Evolutionary conservation across 306 rosid genomes (phyloP), one percentile per base, ranked within the genome.

Genomic region (Ormosia emarginata): DNA sequence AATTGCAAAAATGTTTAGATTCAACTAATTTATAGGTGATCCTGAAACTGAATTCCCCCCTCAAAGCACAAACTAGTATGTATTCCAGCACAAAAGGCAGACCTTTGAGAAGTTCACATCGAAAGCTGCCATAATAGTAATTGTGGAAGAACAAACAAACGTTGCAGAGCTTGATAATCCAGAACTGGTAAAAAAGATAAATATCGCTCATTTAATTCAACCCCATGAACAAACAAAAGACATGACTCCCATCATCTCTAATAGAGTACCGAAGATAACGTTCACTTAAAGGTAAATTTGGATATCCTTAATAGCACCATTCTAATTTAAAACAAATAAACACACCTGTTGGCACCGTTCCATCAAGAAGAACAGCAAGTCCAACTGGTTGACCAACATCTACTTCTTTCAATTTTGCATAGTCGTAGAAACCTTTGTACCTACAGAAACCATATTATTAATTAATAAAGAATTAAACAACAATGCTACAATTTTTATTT

Each of bases 131-230:
- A 95, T 93, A 69, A 95, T 90, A 39, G 97, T 97, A 87, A 95
- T 95, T 15, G 97, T 93, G 70, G 99, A 85, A 74, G 99, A 90
- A 83, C 99, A 95, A 82, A 95, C 98, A 90, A 95, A 90, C 37
- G 99, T 98, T 0, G 98, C 97, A 10, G 99, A 95, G 86, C 99
- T 93, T 57, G 99, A 95, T 77, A 95, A 75, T 75, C 99, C 99
- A 18, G 99, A 95, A 50, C 99, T 98, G 93, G 77, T n/a, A 77
- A 24, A 70, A 67, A 49, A 71, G 61, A 29, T 12, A 43, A 14
- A 68, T 17, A 57, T 29, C 3, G 6, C 13, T 13, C 32, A 4
- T 53, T 71, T 39, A 79, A 63, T 29, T 63, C 68, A 81, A 74
- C 12, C 56, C 46, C 55, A 13, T 5, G 14, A 30, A 77, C 39